phyloP scores from a whole-genome alignment of 2,329 filamentous ascomycete genomes.

The Neurospora sp. region DNA sequence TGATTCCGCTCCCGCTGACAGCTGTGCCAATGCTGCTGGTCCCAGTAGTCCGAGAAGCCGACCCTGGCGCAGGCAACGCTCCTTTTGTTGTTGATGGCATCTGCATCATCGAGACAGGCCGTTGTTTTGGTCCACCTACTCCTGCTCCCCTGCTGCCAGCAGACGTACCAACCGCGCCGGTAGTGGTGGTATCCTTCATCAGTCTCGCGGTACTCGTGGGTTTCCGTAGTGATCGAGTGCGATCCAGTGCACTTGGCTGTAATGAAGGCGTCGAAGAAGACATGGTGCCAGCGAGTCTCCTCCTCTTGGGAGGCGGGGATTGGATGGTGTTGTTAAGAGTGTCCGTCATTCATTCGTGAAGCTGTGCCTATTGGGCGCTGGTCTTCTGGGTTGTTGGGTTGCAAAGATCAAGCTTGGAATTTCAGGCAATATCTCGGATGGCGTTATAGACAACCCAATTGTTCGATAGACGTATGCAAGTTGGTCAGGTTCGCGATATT shows the following conservation, averaged over 20 bases:
- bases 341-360: background rate
- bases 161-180: constrained; percentile 6
- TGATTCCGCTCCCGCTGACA: background rate
- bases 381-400: background rate
- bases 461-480: background rate
- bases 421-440: background rate
- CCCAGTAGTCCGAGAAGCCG: background rate
- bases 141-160: constrained; percentile 6
- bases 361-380: background rate
- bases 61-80: background rate
- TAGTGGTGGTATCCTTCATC: background rate
- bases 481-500: background rate
- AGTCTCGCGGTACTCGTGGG: constrained; percentile 15
- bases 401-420: background rate
- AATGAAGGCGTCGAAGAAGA: background rate
- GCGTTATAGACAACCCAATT: background rate
- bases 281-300: background rate
- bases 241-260: constrained; percentile 22
- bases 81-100: background rate
- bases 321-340: background rate
- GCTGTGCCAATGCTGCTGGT: background rate
- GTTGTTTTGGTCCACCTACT: background rate
- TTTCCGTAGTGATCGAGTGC: constrained; percentile 40
- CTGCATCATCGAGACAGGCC: background rate
- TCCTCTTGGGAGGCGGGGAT: background rate